Evolutionary conservation across 2,329 filamentous ascomycete genomes (phyloP), one percentile per base, ranked within the genome.

Genomic region (Phialemoniopsis sp.): DNA sequence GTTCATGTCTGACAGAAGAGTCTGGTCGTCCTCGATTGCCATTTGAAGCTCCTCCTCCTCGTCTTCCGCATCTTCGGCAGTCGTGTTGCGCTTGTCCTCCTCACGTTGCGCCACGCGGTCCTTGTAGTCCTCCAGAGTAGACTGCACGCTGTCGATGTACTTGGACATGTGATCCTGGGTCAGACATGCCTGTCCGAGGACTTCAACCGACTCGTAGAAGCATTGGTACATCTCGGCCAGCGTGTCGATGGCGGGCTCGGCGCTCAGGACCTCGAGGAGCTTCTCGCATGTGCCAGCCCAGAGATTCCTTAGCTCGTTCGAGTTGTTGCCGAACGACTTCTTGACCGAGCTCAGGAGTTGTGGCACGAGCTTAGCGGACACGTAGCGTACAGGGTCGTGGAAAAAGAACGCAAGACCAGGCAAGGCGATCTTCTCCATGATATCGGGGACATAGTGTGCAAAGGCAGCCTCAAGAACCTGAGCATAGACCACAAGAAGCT

Each of bases 201-300:
- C 90, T 66, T 97, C 91, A 8, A 98, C 83, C 18, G 89, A 95
- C 63, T 98, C 93, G 62, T 98, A 98, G 72, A 98, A 98, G 70
- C 93, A 98, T 64, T 97, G 91, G 66, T 96, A 98, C 89, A 98
- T 96, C 66, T 97, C 93, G 2, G 93, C 91, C 34, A 98, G 76
- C 0, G 93, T 95, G 54, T 98, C 93, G 43, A 98, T 90, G 2
- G 90, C 89, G 15, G 93, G 91, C 67, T 98, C 93, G 1, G 90
- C 90, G 45, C 85, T 88, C 30, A 98, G 76, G 2, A 96, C 90
- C 62, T 97, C 93, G 10, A 98, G 80, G 29, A 97, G 77, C 67
- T 95, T 96, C 53, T 88, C 86, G 9, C 93, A 83, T 4, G 90
- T 94, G 40, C 77, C 82, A 45, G 76, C 77, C 93, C 93, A 98